Evolutionary conservation across 768 basidiomycete genomes (phyloP), one percentile per base, ranked within the genome.

Genomic region (Calocybe gangraenosa): DNA sequence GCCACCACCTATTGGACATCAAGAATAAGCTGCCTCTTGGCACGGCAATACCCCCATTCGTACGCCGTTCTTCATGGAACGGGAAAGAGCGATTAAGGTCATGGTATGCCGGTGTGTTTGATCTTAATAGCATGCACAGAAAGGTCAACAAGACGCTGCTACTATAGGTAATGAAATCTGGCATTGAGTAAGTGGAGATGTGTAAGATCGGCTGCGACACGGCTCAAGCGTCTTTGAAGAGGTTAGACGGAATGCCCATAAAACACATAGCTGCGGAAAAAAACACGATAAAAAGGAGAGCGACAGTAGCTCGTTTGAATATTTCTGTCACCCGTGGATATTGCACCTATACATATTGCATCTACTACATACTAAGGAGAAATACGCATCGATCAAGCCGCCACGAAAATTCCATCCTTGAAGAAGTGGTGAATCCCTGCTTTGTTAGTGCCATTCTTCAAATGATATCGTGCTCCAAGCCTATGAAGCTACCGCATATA

Each of bases 191-290:
- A 63, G 64, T 50, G 60, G 61, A 44, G 63, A 58, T 51, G 47
- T 40, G 44, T 56, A 14, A 56, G 53, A 37, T 60, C 64, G 3
- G 65, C 68, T 42, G 54, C 58, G 25, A 59, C 55, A 33, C 65
- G 67, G 60, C 72, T 48, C 69, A 79, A 52, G 82, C 85, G 62
- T 80, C 81, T 21, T 60, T 83, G 49, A 71, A 66, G 65, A 78
- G 73, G 64, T 65, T 92, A 52, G 87, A 92, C 59, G 89, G 87
- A 50, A 76, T 92, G 79, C 66, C 92, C 42, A 66, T 81, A 43
- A 81, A 84, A 61, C 90, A 92, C 60, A 85, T 92, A 69, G 85
- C 87, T 65, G 75, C 82, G 42, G 90, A 92, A 66, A 82, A 81
- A 67, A 84, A 89, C 57, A 82, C 79, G 25, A 73, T 92, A 55